Conservation (phyloP, 2,329 filamentous ascomycete species). For the Stachybotrys echinatus region DNA sequence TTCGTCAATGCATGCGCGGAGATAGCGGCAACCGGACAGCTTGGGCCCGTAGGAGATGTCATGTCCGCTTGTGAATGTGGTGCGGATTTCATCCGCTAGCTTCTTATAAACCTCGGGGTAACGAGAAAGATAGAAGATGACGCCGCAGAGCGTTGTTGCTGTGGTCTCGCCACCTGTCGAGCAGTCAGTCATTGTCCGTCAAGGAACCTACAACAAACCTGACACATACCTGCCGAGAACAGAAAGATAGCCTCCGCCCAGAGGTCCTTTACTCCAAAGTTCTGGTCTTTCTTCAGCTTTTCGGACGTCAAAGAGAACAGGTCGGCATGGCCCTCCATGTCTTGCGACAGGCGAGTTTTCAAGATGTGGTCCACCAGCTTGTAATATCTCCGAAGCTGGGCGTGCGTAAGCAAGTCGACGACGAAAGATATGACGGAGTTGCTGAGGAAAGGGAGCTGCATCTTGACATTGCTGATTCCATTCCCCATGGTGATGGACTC, state of each 20-base stretch:
- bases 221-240: neutral
- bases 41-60: neutral
- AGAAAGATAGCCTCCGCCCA: neutral
- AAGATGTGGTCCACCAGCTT: constrained; percentile 1
- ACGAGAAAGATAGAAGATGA: neutral
- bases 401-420: neutral
- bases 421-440: neutral
- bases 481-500: neutral
- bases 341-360: neutral
- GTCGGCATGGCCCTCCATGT: neutral
- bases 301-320: neutral
- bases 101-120: neutral
- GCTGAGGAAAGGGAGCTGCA: constrained; percentile 3
- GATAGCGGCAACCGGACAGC: neutral
- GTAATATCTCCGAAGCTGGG: constrained; percentile 1
- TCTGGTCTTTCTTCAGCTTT: neutral
- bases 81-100: neutral
- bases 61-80: neutral
- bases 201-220: neutral
- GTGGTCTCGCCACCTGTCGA: neutral
- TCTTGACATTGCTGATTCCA: constrained; percentile 4
- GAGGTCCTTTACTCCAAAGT: neutral
- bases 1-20: neutral
- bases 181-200: neutral
- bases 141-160: neutral